Evolutionary conservation across 495 filamentous ascomycete species (phyloP).

Genomic region (Cryomyces antarcticus): DNA sequence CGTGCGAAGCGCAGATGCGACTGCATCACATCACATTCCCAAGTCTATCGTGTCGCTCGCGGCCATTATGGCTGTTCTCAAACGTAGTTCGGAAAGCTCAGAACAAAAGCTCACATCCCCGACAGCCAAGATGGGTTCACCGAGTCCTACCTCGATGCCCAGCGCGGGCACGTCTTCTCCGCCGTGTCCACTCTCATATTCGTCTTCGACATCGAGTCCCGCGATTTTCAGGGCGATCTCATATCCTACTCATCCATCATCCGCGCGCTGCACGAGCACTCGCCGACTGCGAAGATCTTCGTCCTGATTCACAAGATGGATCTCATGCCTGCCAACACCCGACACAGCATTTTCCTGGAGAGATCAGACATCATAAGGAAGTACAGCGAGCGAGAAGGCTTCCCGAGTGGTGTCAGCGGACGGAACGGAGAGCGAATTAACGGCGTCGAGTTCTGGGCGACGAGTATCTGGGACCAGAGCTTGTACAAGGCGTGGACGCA

Average conservation of each 20-base stretch:
- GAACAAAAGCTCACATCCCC: too few relatives aligned
- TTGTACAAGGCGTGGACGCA: constrained; percentile 96
- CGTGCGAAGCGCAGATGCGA: too few relatives aligned
- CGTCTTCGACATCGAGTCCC: constrained; percentile 94
- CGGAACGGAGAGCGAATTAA: constrained; percentile 13
- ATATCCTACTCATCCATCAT: constrained; percentile 77
- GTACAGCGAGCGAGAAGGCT: constrained; percentile 40
- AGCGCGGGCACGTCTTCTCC: constrained; percentile 87
- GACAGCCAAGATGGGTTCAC: constrained; percentile 90
- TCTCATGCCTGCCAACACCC: constrained; percentile 61
- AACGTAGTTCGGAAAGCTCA: neutral
- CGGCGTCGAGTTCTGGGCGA: constrained; percentile 49
- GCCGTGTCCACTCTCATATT: constrained; percentile 96
- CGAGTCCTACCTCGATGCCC: constrained; percentile 87
- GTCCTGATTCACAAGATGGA: constrained; percentile 97
- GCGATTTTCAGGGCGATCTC: constrained; percentile 78
- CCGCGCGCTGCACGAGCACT: constrained; percentile 65
- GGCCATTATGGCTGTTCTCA: too few relatives aligned
- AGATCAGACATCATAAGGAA: constrained; percentile 49
- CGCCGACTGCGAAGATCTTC: constrained; percentile 67
- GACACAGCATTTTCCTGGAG: constrained; percentile 64
- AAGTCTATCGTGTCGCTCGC: too few relatives aligned
- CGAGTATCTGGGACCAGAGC: constrained; percentile 95
- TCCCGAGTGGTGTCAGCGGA: constrained; percentile 11
- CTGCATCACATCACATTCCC: too few relatives aligned